Conservation (phyloP, 495 filamentous ascomycete species). For the Oleoguttula mirabilis region DNA sequence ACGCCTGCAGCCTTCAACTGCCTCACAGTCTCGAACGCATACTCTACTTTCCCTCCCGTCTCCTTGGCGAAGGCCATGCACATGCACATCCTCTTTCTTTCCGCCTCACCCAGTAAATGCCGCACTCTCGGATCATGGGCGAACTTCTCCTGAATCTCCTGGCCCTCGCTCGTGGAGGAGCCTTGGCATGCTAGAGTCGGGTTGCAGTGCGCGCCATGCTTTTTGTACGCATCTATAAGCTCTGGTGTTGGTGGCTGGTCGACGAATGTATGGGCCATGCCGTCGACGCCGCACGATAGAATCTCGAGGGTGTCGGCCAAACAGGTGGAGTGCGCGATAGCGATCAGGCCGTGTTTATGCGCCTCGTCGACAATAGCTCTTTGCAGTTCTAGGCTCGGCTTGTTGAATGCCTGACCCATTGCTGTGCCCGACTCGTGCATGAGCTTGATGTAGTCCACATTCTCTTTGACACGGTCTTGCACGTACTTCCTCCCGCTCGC, state of each 20-base stretch:
- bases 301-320: constrained; percentile 27
- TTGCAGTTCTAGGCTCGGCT: constrained; percentile 27
- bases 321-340: constrained; percentile 26
- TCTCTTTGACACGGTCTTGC: constrained; percentile 18
- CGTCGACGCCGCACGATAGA: constrained; percentile 26
- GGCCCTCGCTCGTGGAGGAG: constrained; percentile 25
- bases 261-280: constrained; percentile 26
- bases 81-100: constrained; percentile 19
- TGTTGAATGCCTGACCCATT: constrained; percentile 21
- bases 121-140: constrained; percentile 26
- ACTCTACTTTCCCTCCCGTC: constrained; percentile 16
- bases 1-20: constrained; percentile 26
- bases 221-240: constrained; percentile 27
- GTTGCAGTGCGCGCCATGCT: constrained; percentile 27
- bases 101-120: constrained; percentile 21
- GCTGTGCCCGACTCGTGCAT: constrained; percentile 28
- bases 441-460: constrained; percentile 30
- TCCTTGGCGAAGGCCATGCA: constrained; percentile 24
- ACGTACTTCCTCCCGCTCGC: constrained; percentile 25
- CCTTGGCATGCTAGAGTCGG: constrained; percentile 26
- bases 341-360: constrained; percentile 23
- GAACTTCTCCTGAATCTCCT: constrained; percentile 23
- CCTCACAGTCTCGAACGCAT: constrained; percentile 28
- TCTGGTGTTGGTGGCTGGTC: constrained; percentile 26
- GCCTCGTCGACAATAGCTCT: constrained; percentile 25